Percentiles rank a stretch among this genome's conserved stretches.
These are phyloP conservation scores for Solanum sparsipilum DNA, from an alignment of 257 asterid species.

Conservation along the genomic window DNA sequence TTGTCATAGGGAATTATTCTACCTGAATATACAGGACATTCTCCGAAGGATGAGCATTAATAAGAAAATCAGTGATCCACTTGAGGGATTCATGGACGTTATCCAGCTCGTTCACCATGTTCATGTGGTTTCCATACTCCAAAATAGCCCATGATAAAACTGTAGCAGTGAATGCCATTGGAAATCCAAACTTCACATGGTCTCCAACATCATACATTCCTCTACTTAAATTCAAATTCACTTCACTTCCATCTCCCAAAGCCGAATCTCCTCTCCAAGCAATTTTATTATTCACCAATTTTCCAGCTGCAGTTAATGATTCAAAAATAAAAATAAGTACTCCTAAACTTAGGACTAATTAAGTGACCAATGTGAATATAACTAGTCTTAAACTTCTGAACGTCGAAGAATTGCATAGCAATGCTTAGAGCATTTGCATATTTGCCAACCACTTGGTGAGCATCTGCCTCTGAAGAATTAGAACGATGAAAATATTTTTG, in stretches of 20 bases:
- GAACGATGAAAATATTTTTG: slow-evolving; percentile 8
- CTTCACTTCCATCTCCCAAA: slow-evolving; percentile 41
- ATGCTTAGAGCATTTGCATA: slow-evolving; percentile 37
- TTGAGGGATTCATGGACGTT: slow-evolving; percentile 34
- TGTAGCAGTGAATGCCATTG: slow-evolving; percentile 70
- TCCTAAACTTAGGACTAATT: background rate
- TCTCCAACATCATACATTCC: slow-evolving; percentile 71
- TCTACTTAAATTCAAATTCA: slow-evolving; percentile 37
- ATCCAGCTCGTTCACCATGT: slow-evolving; percentile 17
- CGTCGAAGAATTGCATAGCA: slow-evolving; percentile 49
- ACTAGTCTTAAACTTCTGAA: slow-evolving; percentile 38
- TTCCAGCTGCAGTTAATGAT: slow-evolving; percentile 37
- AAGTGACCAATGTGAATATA: background rate
- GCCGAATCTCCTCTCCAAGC: slow-evolving; percentile 62
- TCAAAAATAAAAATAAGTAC: background rate
- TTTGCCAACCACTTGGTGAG: slow-evolving; percentile 6
- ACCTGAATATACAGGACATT: slow-evolving; percentile 53
- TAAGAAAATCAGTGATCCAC: slow-evolving; percentile 57
- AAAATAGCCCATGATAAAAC: slow-evolving; percentile 51
- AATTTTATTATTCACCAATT: slow-evolving; percentile 36
- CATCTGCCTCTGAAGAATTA: background rate
- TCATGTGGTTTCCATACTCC: slow-evolving; percentile 41
- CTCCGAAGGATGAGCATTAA: slow-evolving; percentile 51
- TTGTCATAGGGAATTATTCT: background rate
- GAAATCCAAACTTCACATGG: slow-evolving; percentile 47